Evolutionary conservation across 176 grass and related monocot genomes (phyloP).

Genomic region (Calamus simplicifolius): DNA sequence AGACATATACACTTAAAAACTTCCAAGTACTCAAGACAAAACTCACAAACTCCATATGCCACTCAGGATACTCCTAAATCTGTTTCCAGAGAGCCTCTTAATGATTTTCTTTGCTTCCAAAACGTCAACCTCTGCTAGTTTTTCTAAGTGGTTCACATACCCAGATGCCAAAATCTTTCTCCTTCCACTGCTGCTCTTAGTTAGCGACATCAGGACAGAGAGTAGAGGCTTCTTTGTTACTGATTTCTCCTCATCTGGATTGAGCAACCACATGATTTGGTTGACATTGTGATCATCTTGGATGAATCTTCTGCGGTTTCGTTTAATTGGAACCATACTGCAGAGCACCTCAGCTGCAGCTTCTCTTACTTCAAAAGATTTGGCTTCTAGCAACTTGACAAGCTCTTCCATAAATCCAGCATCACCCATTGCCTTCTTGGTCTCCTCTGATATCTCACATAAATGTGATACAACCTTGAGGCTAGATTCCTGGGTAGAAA

Average conservation of each 20-base stretch:
- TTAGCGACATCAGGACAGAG: constrained; percentile 40
- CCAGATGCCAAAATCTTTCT: constrained; percentile 77
- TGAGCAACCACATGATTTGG: constrained; percentile 54
- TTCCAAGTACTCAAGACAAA: neutral
- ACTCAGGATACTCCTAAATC: constrained; percentile 51
- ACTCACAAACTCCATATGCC: constrained; percentile 75
- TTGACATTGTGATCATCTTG: constrained; percentile 51
- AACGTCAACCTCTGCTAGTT: constrained; percentile 46
- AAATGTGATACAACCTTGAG: constrained; percentile 51
- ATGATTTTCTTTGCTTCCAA: constrained; percentile 63
- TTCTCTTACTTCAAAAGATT: constrained; percentile 52
- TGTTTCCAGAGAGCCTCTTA: constrained; percentile 68
- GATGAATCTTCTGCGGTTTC: constrained; percentile 50
- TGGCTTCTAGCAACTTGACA: constrained; percentile 45
- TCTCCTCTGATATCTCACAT: constrained; percentile 50
- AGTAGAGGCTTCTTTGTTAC: constrained; percentile 46
- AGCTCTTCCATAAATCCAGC: constrained; percentile 49
- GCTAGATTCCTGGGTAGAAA: constrained; percentile 43
- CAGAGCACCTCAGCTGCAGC: constrained; percentile 49
- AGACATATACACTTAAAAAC: neutral
- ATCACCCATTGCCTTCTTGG: constrained; percentile 49
- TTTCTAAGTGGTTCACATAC: constrained; percentile 46
- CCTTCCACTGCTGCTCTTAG: constrained; percentile 59
- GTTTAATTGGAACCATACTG: constrained; percentile 34
- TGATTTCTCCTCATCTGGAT: constrained; percentile 47